Evolutionary conservation across 208 protist species (phyloP), one percentile per base, ranked within the genome.

Genomic region (Wallacemonas sp.): DNA sequence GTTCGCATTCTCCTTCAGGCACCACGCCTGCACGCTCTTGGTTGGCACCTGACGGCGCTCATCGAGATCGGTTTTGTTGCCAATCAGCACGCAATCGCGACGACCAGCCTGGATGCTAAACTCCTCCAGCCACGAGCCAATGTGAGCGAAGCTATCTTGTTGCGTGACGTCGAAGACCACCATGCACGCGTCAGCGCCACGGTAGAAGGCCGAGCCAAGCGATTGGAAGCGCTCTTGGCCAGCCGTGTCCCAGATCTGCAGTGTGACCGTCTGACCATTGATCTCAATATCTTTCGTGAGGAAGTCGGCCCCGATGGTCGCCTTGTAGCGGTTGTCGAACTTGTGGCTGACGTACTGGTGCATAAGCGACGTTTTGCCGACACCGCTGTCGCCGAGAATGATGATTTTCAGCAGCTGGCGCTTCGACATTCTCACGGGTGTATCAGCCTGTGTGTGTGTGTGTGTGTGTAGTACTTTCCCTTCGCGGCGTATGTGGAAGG

Each of bases 231-330:
- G 92, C 82, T 99, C 99, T 85, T 99, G 98, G 13, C 98, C 98
- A 15, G 86, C 91, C 0, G 90, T 97, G 65, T 97, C 89, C 92
- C 95, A 97, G 32, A 98, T 96, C 66, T 99, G 98, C 65, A 99
- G 90, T 1, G 98, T 98, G 13, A 99, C 96, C 9, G 97, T 55
- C 42, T 94, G 73, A 21, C 98, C 98, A 57, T 99, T 96, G 29
- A 99, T 85, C 64, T 92, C 91, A 17, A 99, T 73, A 46, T 99
- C 98, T 71, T 98, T 99, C 0, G 97, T 98, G 29, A 99, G 87
- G 76, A 99, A 99, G 76, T 99, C 99, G 17, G 98, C 99, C 22
- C 99, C 98, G 74, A 99, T 99, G 42, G 99, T 99, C 17, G 98
- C 98, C 86, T 99, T 99, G 80, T 99, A 99, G 67, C 98, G 93